phyloP scores from a whole-genome alignment of 208 protist species.

The Leishmania lainsoni region DNA sequence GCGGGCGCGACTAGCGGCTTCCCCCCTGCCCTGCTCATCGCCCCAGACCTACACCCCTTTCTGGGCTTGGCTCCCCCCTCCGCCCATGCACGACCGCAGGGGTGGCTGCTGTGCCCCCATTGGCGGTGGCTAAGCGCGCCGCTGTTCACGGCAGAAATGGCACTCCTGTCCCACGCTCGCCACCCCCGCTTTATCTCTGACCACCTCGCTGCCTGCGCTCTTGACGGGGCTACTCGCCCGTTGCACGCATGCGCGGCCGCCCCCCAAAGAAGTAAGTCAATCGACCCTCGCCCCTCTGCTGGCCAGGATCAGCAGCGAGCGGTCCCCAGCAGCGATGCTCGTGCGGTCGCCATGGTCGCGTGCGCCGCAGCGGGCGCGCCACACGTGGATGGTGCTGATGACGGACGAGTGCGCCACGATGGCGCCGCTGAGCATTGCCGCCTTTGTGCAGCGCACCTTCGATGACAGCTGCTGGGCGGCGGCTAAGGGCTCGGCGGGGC shows the following conservation, averaged over 20 bases:
- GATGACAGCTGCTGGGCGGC: not conserved
- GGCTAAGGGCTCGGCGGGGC: not conserved
- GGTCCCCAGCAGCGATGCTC: constrained; percentile 5
- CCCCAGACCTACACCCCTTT: not conserved
- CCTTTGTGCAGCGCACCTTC: constrained; percentile 19
- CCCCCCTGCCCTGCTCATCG: not conserved
- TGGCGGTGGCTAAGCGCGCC: not conserved
- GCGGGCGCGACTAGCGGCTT: not conserved
- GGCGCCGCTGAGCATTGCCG: constrained; percentile 8
- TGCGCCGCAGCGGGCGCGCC: constrained; percentile 14
- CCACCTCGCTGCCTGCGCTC: not conserved
- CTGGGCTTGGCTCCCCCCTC: not conserved
- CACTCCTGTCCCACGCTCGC: not conserved
- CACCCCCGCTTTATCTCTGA: not conserved
- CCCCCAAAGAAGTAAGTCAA: not conserved
- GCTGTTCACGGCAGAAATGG: not conserved
- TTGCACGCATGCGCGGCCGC: not conserved
- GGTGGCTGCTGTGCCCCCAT: not conserved
- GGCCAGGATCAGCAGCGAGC: not conserved
- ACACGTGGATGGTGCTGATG: constrained; percentile 37
- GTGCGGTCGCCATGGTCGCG: constrained; percentile 4
- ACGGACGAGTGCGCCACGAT: constrained; percentile 30
- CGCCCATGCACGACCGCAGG: not conserved
- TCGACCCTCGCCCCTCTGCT: not conserved
- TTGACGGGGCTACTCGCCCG: not conserved